These are phyloP conservation scores for Chaetomium fimeti DNA, from an alignment of 495 filamentous ascomycete species.

Conservation along the genomic window DNA sequence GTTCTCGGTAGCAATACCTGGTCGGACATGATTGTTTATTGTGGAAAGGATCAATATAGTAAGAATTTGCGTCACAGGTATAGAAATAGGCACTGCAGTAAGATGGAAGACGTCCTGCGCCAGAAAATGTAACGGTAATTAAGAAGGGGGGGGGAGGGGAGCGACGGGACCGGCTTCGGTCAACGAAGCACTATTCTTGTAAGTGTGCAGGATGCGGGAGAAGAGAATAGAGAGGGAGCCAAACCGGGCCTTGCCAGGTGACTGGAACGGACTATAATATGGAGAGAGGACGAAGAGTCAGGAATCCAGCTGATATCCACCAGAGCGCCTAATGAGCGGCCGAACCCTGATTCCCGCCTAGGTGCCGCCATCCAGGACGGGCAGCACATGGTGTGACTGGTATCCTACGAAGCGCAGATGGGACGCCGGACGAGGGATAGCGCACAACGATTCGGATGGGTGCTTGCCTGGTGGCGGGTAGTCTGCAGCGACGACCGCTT, in stretches of 20 bases:
- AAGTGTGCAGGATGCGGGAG: constrained; percentile 37
- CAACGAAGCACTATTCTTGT: constrained; percentile 49
- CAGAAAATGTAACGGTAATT: constrained; percentile 36
- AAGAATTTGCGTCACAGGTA: constrained; percentile 29
- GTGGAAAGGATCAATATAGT: constrained; percentile 28
- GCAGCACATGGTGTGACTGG: constrained; percentile 23
- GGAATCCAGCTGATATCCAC: constrained; percentile 24
- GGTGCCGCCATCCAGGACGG: background rate
- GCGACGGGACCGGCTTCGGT: constrained; percentile 50
- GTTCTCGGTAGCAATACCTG: constrained; percentile 57
- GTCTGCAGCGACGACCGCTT: constrained; percentile 14
- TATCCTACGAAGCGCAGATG: constrained; percentile 21
- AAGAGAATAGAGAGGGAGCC: constrained; percentile 34
- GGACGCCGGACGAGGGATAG: constrained; percentile 14
- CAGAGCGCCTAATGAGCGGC: constrained; percentile 32
- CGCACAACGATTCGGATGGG: constrained; percentile 1
- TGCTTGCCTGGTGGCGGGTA: constrained; percentile 17
- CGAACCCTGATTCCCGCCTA: constrained; percentile 14
- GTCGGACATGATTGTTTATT: constrained; percentile 55
- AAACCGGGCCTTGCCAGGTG: constrained; percentile 28
- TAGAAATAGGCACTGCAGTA: constrained; percentile 29
- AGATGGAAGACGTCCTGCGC: constrained; percentile 46
- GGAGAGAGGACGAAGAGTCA: constrained; percentile 21
- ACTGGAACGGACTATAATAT: constrained; percentile 35
- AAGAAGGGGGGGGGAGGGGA: constrained; percentile 28